Evolutionary conservation across 2,329 filamentous ascomycete species (phyloP), one percentile per base, ranked within the genome.

Genomic region (Fusarium cicatricum): DNA sequence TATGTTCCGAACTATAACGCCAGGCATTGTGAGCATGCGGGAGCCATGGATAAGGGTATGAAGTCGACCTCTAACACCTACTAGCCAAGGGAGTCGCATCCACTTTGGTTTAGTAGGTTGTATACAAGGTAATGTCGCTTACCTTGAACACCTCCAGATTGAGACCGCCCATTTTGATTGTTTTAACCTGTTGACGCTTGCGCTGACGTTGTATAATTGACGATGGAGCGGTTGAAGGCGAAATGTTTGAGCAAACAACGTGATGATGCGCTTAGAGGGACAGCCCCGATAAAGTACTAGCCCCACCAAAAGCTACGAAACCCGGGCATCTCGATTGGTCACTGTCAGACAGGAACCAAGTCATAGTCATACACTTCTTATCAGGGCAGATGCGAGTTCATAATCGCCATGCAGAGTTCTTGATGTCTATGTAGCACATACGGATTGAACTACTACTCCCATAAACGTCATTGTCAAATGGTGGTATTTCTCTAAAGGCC

Each of bases 81-180:
- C 23, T 26, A 10, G 7, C 21, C 23, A 26, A 26, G 23, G 23
- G 23, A 26, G 23, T 26, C 23, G 23, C 23, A 26, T 26, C 23
- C 23, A 26, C 23, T 10, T 8, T 26, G 23, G 9, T 8, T 26
- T 10, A 26, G 23, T 26, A 8, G 23, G 9, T 26, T 26, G 23
- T 26, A 26, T 26, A 26, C 9, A 26, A 9, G 23, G 2, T 8
- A 10, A 26, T 26, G 9, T 26, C 23, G 9, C 75, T 52, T 78
- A 95, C 94, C 81, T 97, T 98, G 84, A 96, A 93, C 64, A 97
- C 87, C 81, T 98, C 94, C 55, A 98, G 85, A 75, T 97, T 97
- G 23, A 93, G 85, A 47, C 93, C 92, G 46, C 86, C 91, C 87
- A 97, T 70, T 42, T 56, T 70, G 53, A 62, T 37, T 28, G 44